These are phyloP conservation scores for Pyricularia sp. DNA, from an alignment of 2,329 filamentous ascomycete species.

Conservation along the genomic window DNA sequence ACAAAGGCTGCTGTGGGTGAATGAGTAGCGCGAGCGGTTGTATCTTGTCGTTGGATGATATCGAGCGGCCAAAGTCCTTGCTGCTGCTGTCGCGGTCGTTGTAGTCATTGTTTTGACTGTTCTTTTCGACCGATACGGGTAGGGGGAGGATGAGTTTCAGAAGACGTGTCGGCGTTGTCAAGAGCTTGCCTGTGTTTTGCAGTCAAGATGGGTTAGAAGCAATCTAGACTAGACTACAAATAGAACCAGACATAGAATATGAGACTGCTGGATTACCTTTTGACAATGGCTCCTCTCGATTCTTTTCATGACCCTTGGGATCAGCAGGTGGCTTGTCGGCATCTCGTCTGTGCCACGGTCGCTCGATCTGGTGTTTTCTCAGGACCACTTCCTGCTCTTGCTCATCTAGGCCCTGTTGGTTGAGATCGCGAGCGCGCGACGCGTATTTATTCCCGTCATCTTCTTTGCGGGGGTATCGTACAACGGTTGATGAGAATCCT, in stretches of 20 bases:
- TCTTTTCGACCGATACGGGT: slow-evolving; percentile 28
- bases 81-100: slow-evolving; percentile 10
- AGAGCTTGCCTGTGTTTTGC: slow-evolving; percentile 45
- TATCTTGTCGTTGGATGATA: slow-evolving; percentile 32
- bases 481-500: not conserved
- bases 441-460: slow-evolving; percentile 8
- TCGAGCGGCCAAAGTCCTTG: slow-evolving; percentile 20
- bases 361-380: slow-evolving; percentile 42
- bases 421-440: slow-evolving; percentile 16
- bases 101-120: slow-evolving; percentile 14
- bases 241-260: not conserved
- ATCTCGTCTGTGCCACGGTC: slow-evolving; percentile 54
- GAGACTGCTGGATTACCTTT: slow-evolving; percentile 16
- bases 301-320: slow-evolving; percentile 11
- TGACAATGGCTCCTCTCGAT: slow-evolving; percentile 13
- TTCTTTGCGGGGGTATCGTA: not conserved
- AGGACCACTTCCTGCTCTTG: slow-evolving; percentile 25
- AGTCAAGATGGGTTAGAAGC: not conserved
- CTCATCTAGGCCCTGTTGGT: slow-evolving; percentile 21
- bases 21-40: slow-evolving; percentile 75
- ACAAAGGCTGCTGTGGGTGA: slow-evolving; percentile 82
- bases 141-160: slow-evolving; percentile 72
- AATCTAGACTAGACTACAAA: not conserved
- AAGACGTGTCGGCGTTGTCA: slow-evolving; percentile 68
- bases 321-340: slow-evolving; percentile 26